Evolutionary conservation across 2,329 filamentous ascomycete genomes (phyloP), one percentile per base, ranked within the genome.

Genomic region (Aspergillus uvarum): DNA sequence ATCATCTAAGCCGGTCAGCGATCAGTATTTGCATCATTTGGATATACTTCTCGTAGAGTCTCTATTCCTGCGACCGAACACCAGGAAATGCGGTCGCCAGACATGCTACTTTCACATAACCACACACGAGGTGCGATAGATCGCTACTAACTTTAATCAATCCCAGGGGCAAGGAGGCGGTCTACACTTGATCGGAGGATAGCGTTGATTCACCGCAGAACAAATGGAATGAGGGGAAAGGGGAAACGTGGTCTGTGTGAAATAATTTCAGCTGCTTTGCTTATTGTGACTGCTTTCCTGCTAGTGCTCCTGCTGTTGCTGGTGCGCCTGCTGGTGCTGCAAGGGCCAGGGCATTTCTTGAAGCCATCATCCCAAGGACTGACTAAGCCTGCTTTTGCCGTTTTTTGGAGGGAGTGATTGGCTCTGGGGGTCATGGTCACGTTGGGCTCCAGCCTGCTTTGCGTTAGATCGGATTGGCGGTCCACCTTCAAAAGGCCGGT

Each of bases 401-500:
- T 35, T 52, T 61, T 63, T 62, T 47, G 48, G 47, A 58, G 51
- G 52, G 57, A 31, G 53, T 64, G 54, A 68, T 68, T 68, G 63
- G 61, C 56, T 47, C 50, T 22, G 47, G 29, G 53, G 50, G 53
- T 52, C 29, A 31, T 16, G 64, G 72, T 77, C 75, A 77, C 74
- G 75, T 77, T 77, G 60, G 59, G 58, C 60, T 35, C 72, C 66
- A 70, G 62, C 61, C 73, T 72, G 65, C 67, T 74, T 75, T 72
- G 73, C 67, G 73, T 76, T 76, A 75, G 73, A 68, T 65, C 63
- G 65, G 67, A 65, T 66, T 65, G 58, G 62, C 63, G 71, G 71
- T 73, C 70, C 71, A 73, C 73, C 73, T 76, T 76, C 73, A 77
- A 77, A 77, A 77, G 70, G 74, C 71, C 68, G 70, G 67, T 63